Base-by-base conservation (phyloP, 345 rosid genomes). In the Cardiospermum halicacabum region DNA sequence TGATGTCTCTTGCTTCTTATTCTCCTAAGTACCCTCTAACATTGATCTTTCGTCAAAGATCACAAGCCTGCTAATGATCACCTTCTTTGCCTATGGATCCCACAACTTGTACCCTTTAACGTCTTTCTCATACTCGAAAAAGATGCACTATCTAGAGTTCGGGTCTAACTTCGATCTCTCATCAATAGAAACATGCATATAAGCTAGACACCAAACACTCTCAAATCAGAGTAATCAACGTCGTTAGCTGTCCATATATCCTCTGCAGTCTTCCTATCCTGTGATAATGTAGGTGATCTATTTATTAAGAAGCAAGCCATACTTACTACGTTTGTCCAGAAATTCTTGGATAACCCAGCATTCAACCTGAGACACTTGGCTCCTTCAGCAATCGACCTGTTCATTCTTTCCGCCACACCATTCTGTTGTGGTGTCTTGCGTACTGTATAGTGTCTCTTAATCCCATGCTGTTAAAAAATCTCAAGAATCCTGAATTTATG, bases 391-490 rank as follows among this genome's bases (percentile, higher is more conserved):
- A 32, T 5, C 9, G 37, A 32, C 2, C 37, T 32, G 37, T 32
- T 32, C 37, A 32, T 32, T 10, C 37, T 32, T 32, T 32, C 9
- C 37, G 37, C 37, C 37, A 32, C 42, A 57, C 42, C 42, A 57
- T 57, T 57, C 11, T 57, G 8, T 18, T 57, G 40, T 36, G 61
- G 61, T 28, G 61, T 57, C 22, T 57, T 57, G 2, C 59, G 7
- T 13, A 55, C 59, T 55, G 31, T 25, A 7, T 25, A 55, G 37
- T 55, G 36, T 26, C 36, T 55, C 32, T 55, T 26, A 26, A 55
- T 55, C 31, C 7, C 36, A 55, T 55, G 7, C 7, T 55, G 26
- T 1, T 55, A 55, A 2, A 22, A n/a, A 55, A 55, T 24, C 28
- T 25, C 59, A 25, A 12, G 37, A 55, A 55, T 21, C 28, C 5